Evolutionary conservation across 1,284 basidiomycete genomes (phyloP).

Genomic region (Ganoderma sp.): DNA sequence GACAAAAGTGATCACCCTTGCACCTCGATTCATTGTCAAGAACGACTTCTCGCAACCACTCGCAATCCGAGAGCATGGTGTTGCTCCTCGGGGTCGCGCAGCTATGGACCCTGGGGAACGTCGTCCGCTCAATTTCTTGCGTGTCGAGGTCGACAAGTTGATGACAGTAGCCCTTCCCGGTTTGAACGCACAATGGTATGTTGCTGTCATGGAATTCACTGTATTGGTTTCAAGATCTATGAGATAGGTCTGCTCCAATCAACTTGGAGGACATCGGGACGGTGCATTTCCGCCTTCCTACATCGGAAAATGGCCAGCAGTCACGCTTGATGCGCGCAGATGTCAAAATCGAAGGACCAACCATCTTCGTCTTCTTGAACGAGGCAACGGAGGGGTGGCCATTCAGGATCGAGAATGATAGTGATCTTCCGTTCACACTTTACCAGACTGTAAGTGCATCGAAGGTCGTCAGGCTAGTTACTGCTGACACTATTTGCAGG

Average conservation of each 20-base stretch:
- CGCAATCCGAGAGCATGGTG: constrained; percentile 86
- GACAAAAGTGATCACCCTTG: constrained; percentile 91
- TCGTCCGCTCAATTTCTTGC: constrained; percentile 73
- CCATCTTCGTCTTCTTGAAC: constrained; percentile 85
- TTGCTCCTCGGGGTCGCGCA: constrained; percentile 70
- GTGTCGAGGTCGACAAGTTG: constrained; percentile 70
- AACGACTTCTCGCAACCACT: constrained; percentile 79
- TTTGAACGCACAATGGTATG: constrained; percentile 84
- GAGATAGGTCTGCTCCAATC: constrained; percentile 86
- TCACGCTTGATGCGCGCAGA: constrained; percentile 82
- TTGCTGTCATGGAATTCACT: background rate
- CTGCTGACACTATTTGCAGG: constrained; percentile 45
- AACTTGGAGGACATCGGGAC: constrained; percentile 92
- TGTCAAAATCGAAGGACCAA: constrained; percentile 85
- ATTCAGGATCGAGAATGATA: constrained; percentile 90
- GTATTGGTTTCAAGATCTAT: background rate
- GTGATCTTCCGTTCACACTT: constrained; percentile 74
- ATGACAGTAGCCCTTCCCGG: constrained; percentile 88
- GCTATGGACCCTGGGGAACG: constrained; percentile 74
- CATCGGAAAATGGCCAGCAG: constrained; percentile 45
- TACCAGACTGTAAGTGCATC: constrained; percentile 70
- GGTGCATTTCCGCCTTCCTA: constrained; percentile 77
- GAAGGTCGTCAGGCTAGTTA: constrained; percentile 5
- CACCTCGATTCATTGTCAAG: constrained; percentile 90
- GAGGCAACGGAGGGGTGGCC: constrained; percentile 84